Base-by-base conservation (phyloP, 305 asterid species). In the Fraxinus velutina region DNA sequence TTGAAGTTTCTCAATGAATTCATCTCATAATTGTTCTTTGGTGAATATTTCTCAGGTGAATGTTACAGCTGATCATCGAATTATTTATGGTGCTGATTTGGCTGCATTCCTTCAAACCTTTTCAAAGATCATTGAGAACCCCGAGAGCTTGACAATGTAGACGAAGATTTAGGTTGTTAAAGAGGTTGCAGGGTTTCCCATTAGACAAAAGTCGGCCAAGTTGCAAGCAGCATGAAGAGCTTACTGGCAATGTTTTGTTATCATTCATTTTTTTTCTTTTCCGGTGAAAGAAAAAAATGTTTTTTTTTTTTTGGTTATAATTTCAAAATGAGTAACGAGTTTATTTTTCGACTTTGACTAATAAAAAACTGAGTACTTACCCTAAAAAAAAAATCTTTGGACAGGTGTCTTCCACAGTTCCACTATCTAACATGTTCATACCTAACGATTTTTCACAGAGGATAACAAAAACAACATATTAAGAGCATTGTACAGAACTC, bases 91-190 rank as follows among this genome's bases (percentile, higher is more conserved):
- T 3, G 98, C 98, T 72, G 99, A 96, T 80, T 86, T 94, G 88
- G 98, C 98, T 76, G 97, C 93, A 2, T 94, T 94, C 91, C 92
- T 94, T 22, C 92, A 93, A 74, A 92, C 97, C 47, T 92, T 94
- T 77, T 30, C 96, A 68, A 92, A 89, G 93, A 93, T 96, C 44
- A 64, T 93, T 68, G 95, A 93, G 89, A 90, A 92, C 79, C 99
- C 98, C 5, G 97, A 96, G 27, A 88, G 93, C 91, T 85, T 96
- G 90, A 96, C 98, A 6, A 84, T 94, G 95, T 96, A 93, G 93
- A 90, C 71, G 81, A 79, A 72, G 80, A 72, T 74, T 55, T 60
- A 75, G 80, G 73, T 75, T 24, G 64, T 76, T 17, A 77, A 47
- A 27, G 72, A 73, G 66, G 77, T 42, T 30, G 32, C 36, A 44